Conservation (phyloP, 495 filamentous ascomycete genomes). For the Penicillium argentinense region DNA sequence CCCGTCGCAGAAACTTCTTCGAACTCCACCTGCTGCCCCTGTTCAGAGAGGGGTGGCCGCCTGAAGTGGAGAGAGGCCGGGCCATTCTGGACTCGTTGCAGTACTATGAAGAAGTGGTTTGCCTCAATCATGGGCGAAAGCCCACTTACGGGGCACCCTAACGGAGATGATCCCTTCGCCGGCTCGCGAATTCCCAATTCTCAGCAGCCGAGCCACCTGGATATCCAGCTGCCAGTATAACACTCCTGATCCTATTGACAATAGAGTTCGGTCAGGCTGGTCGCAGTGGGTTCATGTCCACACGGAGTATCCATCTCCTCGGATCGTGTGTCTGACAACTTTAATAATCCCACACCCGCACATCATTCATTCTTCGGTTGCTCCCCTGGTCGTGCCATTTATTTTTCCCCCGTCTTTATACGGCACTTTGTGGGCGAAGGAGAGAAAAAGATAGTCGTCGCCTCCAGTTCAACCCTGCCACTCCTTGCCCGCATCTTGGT, state of each 20-base stretch:
- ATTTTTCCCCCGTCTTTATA: constrained; percentile 1
- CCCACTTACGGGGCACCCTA: constrained; percentile 5
- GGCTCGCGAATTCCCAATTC: neutral
- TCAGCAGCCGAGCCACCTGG: neutral
- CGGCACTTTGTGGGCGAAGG: constrained; percentile 5
- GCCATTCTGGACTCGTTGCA: neutral
- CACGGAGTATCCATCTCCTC: constrained; percentile 9
- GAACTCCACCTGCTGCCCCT: constrained; percentile 14
- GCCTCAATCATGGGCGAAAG: constrained; percentile 7
- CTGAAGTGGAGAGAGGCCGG: constrained; percentile 6
- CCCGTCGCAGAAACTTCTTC: constrained; percentile 13
- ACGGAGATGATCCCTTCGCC: constrained; percentile 17
- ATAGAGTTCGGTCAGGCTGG: constrained; percentile 19
- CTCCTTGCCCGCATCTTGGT: too few species aligned
- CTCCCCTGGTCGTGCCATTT: too few species aligned
- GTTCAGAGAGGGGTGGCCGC: constrained; percentile 13
- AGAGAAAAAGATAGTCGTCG: too few species aligned
- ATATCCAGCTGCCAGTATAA: constrained; percentile 1
- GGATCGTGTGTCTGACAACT: constrained; percentile 4
- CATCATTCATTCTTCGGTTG: constrained; percentile 1
- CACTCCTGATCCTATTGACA: constrained; percentile 9
- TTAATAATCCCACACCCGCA: constrained; percentile 13
- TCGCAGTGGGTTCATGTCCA: constrained; percentile 4
- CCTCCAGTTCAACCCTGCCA: too few species aligned
- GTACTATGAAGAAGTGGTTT: constrained; percentile 4